Evolutionary conservation across 2,329 filamentous ascomycete species (phyloP).

Genomic region (Pseudopithomyces maydicus): DNA sequence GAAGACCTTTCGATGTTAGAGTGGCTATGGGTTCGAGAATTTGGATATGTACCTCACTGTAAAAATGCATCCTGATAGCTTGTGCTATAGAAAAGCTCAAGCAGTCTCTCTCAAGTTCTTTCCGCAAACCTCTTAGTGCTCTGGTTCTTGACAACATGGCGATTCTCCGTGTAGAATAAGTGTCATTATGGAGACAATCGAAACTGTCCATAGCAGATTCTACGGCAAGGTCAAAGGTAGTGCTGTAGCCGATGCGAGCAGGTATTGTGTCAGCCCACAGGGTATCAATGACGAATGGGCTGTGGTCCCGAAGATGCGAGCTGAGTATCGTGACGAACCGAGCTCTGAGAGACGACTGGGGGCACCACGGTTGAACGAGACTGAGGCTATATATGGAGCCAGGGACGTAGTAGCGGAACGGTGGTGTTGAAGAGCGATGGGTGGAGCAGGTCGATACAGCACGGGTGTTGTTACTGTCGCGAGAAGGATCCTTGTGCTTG

Average conservation of each 20-base stretch:
- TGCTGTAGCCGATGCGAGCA: constrained; percentile 6
- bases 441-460: neutral
- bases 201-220: constrained; percentile 14
- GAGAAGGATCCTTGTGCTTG: neutral
- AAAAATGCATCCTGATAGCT: constrained; percentile 12
- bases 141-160: constrained; percentile 1
- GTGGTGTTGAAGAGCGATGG: neutral
- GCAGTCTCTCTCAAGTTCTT: neutral
- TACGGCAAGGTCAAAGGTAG: constrained; percentile 9
- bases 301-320: neutral
- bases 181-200: neutral
- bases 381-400: neutral
- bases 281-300: constrained; percentile 7
- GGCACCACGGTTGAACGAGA: neutral
- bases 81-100: constrained; percentile 4
- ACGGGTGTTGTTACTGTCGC: neutral
- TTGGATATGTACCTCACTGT: constrained; percentile 6
- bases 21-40: neutral
- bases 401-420: neutral
- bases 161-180: neutral
- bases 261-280: constrained; percentile 12
- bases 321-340: constrained; percentile 10
- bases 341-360: constrained; percentile 6
- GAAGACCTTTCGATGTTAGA: constrained; percentile 1
- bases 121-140: constrained; percentile 9